Base-by-base conservation (phyloP, 257 asterid genomes). In the Nemophila menziesii region DNA sequence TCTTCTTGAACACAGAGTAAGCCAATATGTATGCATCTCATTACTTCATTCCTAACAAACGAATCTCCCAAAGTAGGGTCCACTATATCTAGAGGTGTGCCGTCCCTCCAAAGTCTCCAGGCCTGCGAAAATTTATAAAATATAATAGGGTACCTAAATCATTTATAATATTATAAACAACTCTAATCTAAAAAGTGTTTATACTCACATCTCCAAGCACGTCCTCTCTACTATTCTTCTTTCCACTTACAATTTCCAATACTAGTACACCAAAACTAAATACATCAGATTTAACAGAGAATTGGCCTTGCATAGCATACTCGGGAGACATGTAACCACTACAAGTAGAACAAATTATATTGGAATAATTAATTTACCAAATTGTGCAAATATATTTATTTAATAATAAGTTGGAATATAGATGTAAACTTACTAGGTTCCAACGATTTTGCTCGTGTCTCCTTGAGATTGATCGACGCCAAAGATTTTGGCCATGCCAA, bases 21-120 rank as follows among this genome's bases (percentile, higher is more conserved):
- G 13, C 69, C 62, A 0, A 61, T 48, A 0, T 61, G 62, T 14
- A 61, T 56, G 39, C 67, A 37, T 10, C 56, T 24, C n/a, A 48
- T 26, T 12, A 60, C 63, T 49, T 63, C 68, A 39, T 40, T 48
- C 41, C 45, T 46, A 0, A 14, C 21, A 48, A n/a, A 44, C 3
- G 56, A 37, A 16, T 54, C 55, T 15, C 41, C 38, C 0, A 58
- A 38, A 16, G 17, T 36, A 15, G 72, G 66, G 52, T 64, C 72
- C 1, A 69, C 20, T 20, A 69, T 5, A 9, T 48, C 37, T 18
- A 55, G 22, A 22, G 61, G 55, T 7, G 56, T 60, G n/a, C 48
- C 60, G 2, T 69, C 47, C 16, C 41, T 47, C 76, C 72, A 69
- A 17, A 47, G 49, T 27, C 27, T 55, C 70, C 70, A 68, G 12